Percentiles rank a stretch among this genome's conserved stretches.
Evolutionary conservation across 495 filamentous ascomycete genomes (phyloP).

Genomic region (Lepraria neglecta): DNA sequence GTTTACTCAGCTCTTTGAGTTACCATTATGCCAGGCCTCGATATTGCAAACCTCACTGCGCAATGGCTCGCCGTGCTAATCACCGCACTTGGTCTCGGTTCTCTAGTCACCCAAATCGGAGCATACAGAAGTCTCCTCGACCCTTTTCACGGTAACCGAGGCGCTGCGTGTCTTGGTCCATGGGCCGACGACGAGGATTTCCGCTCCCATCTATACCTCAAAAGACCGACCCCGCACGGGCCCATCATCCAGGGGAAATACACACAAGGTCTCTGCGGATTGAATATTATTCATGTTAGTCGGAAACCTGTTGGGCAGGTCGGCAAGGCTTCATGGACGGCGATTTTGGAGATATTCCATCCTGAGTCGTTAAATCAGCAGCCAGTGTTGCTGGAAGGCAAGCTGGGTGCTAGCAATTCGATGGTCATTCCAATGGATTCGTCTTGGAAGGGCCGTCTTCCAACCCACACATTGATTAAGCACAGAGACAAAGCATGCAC

Average conservation of each 20-base stretch:
- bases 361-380: not conserved
- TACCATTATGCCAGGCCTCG: slow-evolving; percentile 8
- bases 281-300: slow-evolving; percentile 21
- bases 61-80: slow-evolving; percentile 32
- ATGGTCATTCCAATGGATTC: not conserved
- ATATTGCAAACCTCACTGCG: slow-evolving; percentile 27
- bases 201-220: slow-evolving; percentile 22
- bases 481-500: slow-evolving; percentile 26
- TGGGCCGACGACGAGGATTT: slow-evolving; percentile 29
- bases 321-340: slow-evolving; percentile 27
- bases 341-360: slow-evolving; percentile 21
- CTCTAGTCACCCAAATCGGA: slow-evolving; percentile 30
- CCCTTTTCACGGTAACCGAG: slow-evolving; percentile 29
- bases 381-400: not conserved
- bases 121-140: slow-evolving; percentile 32
- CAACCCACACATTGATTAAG: not conserved
- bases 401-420: no score
- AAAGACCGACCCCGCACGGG: slow-evolving; percentile 29
- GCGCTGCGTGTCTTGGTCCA: slow-evolving; percentile 27
- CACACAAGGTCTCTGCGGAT: slow-evolving; percentile 27
- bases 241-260: slow-evolving; percentile 29
- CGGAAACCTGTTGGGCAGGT: slow-evolving; percentile 17
- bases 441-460: not conserved
- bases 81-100: slow-evolving; percentile 32
- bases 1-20: no score